Conservation (phyloP, 116 monocot genomes). For the Phalaenopsis hybrid region DNA sequence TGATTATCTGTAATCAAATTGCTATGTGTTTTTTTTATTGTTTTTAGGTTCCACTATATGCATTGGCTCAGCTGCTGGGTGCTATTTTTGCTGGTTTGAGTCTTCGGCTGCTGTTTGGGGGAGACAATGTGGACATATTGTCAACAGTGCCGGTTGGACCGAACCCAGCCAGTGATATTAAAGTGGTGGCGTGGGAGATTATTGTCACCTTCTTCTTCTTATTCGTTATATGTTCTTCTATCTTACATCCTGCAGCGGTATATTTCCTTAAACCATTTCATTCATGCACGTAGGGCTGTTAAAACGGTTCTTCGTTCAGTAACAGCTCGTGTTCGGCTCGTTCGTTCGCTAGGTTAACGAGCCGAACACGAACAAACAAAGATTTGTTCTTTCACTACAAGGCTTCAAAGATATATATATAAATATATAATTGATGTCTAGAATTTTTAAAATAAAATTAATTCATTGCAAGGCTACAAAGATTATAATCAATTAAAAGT, state of each 20-base stretch:
- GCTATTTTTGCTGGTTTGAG: constrained; percentile 9
- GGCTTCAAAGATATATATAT: too few species aligned
- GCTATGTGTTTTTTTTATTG: too few species aligned
- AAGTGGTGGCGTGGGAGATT: constrained; percentile 12
- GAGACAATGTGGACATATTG: neutral
- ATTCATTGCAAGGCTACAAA: too few species aligned
- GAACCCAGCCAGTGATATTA: constrained; percentile 1
- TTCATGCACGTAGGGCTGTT: neutral
- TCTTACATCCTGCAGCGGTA: constrained; percentile 15
- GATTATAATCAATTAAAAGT: too few species aligned
- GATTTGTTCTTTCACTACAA: too few species aligned
- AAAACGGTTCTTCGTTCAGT: too few species aligned
- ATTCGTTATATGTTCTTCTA: constrained; percentile 13
- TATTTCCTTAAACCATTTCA: neutral
- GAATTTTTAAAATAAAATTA: too few species aligned
- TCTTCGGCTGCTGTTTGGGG: constrained; percentile 11
- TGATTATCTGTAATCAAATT: too few species aligned
- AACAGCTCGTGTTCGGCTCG: too few species aligned
- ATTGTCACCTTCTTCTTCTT: constrained; percentile 8
- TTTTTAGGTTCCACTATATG: neutral
- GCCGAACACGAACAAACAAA: too few species aligned
- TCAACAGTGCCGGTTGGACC: constrained; percentile 7
- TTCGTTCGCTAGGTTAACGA: too few species aligned
- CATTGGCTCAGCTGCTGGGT: constrained; percentile 8
- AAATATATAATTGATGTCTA: too few species aligned